Conservation (phyloP, 192 early-diverging fungal species). For the Dispira simplex region DNA sequence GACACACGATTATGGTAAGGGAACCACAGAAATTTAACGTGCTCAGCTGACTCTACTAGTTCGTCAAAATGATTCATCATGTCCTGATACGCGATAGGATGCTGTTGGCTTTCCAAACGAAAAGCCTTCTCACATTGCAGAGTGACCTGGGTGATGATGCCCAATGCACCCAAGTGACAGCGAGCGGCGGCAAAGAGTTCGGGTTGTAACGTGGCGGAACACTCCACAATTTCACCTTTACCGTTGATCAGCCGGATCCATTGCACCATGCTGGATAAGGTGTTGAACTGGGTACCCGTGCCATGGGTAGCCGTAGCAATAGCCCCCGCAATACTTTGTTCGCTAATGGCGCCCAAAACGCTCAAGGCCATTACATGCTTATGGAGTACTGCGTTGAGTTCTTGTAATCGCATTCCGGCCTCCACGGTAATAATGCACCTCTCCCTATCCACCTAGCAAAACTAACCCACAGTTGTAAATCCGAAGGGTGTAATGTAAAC, state of each 20-base stretch:
- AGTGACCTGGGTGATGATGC: constrained; percentile 48
- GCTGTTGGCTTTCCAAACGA: constrained; percentile 46
- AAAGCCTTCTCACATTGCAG: constrained; percentile 50
- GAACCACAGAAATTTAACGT: constrained; percentile 67
- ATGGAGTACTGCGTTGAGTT: constrained; percentile 36
- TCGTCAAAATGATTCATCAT: constrained; percentile 30
- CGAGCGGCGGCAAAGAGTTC: constrained; percentile 51
- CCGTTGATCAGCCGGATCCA: constrained; percentile 45
- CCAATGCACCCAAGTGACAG: constrained; percentile 50
- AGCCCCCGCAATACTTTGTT: constrained; percentile 53
- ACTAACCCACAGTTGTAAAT: neutral
- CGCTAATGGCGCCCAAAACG: constrained; percentile 55
- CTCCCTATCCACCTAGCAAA: constrained; percentile 21
- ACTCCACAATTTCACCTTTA: constrained; percentile 28
- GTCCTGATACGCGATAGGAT: constrained; percentile 35
- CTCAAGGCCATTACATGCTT: constrained; percentile 43
- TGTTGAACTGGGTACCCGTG: constrained; percentile 42
- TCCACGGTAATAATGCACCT: constrained; percentile 37
- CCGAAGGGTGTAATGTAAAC: too few species aligned
- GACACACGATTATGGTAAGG: constrained; percentile 54
- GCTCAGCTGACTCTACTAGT: constrained; percentile 46
- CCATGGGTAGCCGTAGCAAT: constrained; percentile 63
- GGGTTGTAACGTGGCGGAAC: constrained; percentile 22
- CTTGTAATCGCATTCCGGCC: constrained; percentile 43
- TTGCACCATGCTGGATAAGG: constrained; percentile 37